Evolutionary conservation across 345 rosid species (phyloP), one percentile per base, ranked within the genome.

Genomic region (Salix arbutifolia): DNA sequence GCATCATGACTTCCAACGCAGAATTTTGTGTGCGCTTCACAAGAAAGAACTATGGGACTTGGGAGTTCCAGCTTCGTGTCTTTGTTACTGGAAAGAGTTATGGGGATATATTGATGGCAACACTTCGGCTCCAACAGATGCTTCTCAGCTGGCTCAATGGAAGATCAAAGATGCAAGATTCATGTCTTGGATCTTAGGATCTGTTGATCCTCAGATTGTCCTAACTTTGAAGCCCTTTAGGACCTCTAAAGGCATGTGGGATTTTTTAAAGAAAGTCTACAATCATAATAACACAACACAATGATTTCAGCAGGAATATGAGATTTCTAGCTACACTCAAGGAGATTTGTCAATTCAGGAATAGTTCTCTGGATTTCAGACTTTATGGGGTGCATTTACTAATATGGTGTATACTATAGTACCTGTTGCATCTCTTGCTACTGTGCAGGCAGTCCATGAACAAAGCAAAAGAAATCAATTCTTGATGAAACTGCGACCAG

Each of bases 31-130:
- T 65, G 2, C 19, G 26, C 0, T 78, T 78, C 11, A 66, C 19
- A 6, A 33, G 31, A 11, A 81, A 81, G 17, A 77, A 74, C 17
- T 77, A 67, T 77, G 53, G 60, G 5, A 3, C 69, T 0, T 82
- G 77, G 62, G 68, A 75, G n/a, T 78, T 78, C 21, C 50, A 82
- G 26, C 75, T 82, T 28, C 23, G 7, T 38, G 18, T 78, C 0
- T 74, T 56, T 71, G 40, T 82, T 12, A 44, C 1, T 50, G 72
- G n/a, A 78, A 78, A 1, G 52, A 78, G 18, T 37, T 75, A 1
- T 71, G 52, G 52, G 68, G 77, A 0, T 2, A 28, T 1, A 28
- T 72, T 0, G 62, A 78, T 74, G 35, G 44, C 0, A 65, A 72
- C 71, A 17, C 18, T 26, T 67, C 5, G 14, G 30, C 44, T 28